Percentiles rank a stretch among this genome's conserved stretches.
Conservation (phyloP, 192 early-diverging fungal species). For the Mycoemilia scoparia region DNA sequence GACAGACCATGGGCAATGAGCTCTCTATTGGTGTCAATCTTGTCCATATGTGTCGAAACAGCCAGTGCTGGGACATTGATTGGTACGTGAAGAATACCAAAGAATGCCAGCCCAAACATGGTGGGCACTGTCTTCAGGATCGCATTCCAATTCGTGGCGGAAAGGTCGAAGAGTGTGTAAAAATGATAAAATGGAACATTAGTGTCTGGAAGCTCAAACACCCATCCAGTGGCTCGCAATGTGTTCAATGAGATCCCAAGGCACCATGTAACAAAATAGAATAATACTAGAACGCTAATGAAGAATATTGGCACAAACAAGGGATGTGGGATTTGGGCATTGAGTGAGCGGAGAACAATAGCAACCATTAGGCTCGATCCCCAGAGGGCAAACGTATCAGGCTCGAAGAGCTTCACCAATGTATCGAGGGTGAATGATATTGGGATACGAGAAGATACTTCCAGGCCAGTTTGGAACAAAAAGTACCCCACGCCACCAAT, state of each 20-base stretch:
- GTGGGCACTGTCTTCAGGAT: conserved; percentile 60
- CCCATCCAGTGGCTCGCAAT: conserved; percentile 61
- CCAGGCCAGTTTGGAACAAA: conserved; percentile 75
- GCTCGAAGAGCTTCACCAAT: conserved; percentile 45
- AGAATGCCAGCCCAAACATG: conserved; percentile 83
- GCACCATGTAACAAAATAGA: conserved; percentile 46
- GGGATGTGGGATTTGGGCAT: conserved; percentile 45
- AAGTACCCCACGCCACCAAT: conserved; percentile 94
- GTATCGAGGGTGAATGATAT: conserved; percentile 39
- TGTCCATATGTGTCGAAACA: conserved; percentile 71
- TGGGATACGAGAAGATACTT: conserved; percentile 55
- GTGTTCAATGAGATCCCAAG: conserved; percentile 40
- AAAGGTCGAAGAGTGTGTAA: conserved; percentile 50
- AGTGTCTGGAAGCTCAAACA: conserved; percentile 57
- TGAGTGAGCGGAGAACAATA: conserved; percentile 51
- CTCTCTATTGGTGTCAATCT: conserved; percentile 84
- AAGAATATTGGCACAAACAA: conserved; percentile 86
- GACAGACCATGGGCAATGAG: conserved; percentile 82
- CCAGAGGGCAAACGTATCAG: conserved; percentile 61
- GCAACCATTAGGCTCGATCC: conserved; percentile 45
- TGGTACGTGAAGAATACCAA: conserved; percentile 91
- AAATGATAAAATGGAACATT: conserved; percentile 73
- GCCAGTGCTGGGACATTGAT: conserved; percentile 91
- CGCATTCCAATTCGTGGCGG: conserved; percentile 44
- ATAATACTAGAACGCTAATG: conserved; percentile 54